phyloP scores from a whole-genome alignment of 805 yeast genomes.

The Wickerhamomyces kurtzmanii region DNA sequence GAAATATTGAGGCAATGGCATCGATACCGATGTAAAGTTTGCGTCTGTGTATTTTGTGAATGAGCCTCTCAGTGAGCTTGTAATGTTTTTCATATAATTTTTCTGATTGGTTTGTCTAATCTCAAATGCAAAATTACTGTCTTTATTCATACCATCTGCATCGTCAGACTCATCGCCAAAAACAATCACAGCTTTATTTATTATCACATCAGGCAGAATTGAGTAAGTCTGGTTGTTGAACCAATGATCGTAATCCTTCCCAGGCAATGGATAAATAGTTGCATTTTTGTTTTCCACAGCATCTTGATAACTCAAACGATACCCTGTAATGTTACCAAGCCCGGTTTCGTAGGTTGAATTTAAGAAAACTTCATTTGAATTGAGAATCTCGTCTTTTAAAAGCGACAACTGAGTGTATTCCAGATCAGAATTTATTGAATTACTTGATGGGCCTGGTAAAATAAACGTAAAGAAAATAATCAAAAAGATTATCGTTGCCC shows the following conservation, averaged over 20 bases:
- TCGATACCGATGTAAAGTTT: no score
- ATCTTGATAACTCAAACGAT: constrained; percentile 56
- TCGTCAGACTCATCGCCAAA: constrained; percentile 33
- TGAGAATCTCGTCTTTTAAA: constrained; percentile 24
- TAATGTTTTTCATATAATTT: constrained; percentile 31
- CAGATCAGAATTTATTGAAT: constrained; percentile 16
- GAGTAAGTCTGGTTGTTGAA: constrained; percentile 40
- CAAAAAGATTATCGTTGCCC: constrained; percentile 19
- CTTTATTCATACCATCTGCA: constrained; percentile 12
- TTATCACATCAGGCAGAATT: constrained; percentile 50
- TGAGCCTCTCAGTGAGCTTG: constrained; percentile 39
- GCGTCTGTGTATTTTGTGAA: no score
- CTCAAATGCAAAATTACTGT: constrained; percentile 3
- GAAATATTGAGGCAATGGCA: constrained; percentile 24
- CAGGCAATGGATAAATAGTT: constrained; percentile 50
- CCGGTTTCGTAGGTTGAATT: constrained; percentile 38
- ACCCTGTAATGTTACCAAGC: constrained; percentile 69
- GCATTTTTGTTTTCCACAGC: constrained; percentile 30
- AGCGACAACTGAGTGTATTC: constrained; percentile 28
- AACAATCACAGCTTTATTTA: constrained; percentile 34
- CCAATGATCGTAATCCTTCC: constrained; percentile 32
- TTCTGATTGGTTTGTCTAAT: constrained; percentile 1
- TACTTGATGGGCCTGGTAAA: constrained; percentile 29
- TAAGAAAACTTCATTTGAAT: constrained; percentile 23
- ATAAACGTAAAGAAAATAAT: constrained; percentile 28